Conservation (phyloP, 2,329 filamentous ascomycete species). For the Hypoxylon sp. region DNA sequence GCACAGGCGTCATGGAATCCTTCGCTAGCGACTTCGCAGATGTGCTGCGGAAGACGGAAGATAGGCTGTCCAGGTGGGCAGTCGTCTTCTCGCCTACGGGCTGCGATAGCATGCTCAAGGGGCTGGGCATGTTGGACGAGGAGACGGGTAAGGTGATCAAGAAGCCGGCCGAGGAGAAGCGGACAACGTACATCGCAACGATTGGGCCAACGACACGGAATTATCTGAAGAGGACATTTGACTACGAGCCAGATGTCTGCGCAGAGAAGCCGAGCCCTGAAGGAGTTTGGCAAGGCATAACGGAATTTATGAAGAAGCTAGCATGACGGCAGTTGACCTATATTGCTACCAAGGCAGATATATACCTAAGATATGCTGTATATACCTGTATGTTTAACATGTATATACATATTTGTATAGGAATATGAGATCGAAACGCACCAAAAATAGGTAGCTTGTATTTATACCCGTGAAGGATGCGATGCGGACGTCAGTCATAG, state of each 20-base stretch:
- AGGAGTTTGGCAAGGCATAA: slow-evolving; percentile 76
- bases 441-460: too few relatives aligned
- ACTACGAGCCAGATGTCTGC: slow-evolving; percentile 78
- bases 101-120: slow-evolving; percentile 66
- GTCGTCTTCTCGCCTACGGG: slow-evolving; percentile 77
- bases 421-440: neutral
- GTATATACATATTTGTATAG: slow-evolving; percentile 1
- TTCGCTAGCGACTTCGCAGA: slow-evolving; percentile 73
- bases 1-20: slow-evolving; percentile 80
- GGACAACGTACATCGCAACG: slow-evolving; percentile 74
- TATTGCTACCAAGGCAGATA: too few relatives aligned
- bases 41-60: slow-evolving; percentile 56
- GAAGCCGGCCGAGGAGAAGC: slow-evolving; percentile 35
- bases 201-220: slow-evolving; percentile 93
- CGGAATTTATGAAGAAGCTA: slow-evolving; percentile 34
- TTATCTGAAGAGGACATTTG: slow-evolving; percentile 71
- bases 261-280: slow-evolving; percentile 83
- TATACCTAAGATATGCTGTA: neutral
- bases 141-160: slow-evolving; percentile 51
- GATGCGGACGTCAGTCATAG: neutral
- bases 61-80: slow-evolving; percentile 66
- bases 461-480: neutral
- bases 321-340: too few relatives aligned
- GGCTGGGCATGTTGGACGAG: slow-evolving; percentile 60
- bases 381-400: neutral